Evolutionary conservation across 495 filamentous ascomycete species (phyloP).

Genomic region (Penicillium maclennaniae): DNA sequence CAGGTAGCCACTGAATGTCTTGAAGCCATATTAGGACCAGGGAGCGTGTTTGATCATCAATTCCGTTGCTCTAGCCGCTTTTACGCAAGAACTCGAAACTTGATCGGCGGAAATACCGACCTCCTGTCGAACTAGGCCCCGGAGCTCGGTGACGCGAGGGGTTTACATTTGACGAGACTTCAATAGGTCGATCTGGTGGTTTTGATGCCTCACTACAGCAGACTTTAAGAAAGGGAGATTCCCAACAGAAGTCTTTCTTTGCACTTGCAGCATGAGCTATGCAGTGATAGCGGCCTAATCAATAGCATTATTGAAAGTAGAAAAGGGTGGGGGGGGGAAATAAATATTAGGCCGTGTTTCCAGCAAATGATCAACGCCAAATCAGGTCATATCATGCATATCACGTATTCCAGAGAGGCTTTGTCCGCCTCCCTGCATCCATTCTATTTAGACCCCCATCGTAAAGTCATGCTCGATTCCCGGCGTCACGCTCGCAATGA

Average conservation of each 20-base stretch:
- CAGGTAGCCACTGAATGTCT: no score
- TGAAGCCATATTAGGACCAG: no score
- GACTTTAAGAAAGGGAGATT: no score
- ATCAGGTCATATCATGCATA: conserved; percentile 21
- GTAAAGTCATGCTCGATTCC: conserved; percentile 98
- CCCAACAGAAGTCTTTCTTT: neutral
- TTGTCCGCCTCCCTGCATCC: neutral
- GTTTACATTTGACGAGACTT: neutral
- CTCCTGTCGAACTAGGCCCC: neutral
- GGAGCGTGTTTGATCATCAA: no score
- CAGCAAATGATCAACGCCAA: conserved; percentile 22
- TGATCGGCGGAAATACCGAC: neutral
- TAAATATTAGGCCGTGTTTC: neutral
- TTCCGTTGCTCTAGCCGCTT: neutral
- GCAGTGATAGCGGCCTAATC: neutral
- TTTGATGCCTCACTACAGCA: conserved; percentile 1
- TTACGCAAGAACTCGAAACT: neutral
- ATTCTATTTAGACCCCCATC: conserved; percentile 71
- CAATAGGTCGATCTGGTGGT: neutral
- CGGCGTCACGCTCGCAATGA: conserved; percentile 94
- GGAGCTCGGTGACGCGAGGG: conserved; percentile 8
- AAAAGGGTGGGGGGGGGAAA: neutral
- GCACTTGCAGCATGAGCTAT: neutral
- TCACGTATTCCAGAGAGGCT: conserved; percentile 1
- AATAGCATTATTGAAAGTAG: neutral